Conservation (phyloP, 2,329 filamentous ascomycete species). For the Hypoxylon sp. region DNA sequence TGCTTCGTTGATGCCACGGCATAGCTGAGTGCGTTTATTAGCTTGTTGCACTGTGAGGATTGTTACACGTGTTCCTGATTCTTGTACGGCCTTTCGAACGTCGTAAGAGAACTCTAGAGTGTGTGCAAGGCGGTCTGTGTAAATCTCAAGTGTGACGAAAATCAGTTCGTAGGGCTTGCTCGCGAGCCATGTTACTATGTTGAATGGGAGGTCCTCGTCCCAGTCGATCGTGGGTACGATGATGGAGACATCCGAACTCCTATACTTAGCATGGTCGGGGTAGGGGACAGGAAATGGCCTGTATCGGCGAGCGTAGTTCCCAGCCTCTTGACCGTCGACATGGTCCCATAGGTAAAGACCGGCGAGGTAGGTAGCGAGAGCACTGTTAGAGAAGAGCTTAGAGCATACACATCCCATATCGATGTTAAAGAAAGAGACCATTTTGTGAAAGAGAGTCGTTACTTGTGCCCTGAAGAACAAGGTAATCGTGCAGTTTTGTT, state of each 20-base stretch:
- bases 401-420: neutral
- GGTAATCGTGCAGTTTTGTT: too few relatives aligned
- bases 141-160: slow-evolving; percentile 38
- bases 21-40: slow-evolving; percentile 44
- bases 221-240: slow-evolving; percentile 43
- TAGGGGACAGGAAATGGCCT: slow-evolving; percentile 28
- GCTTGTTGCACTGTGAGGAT: slow-evolving; percentile 28
- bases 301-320: slow-evolving; percentile 18
- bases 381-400: neutral
- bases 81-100: slow-evolving; percentile 5
- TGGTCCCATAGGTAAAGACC: slow-evolving; percentile 29
- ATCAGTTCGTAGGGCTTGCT: slow-evolving; percentile 42
- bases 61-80: slow-evolving; percentile 15
- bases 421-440: neutral
- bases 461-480: too few relatives aligned
- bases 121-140: neutral
- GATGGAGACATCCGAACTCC: slow-evolving; percentile 40
- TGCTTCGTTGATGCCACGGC: slow-evolving; percentile 34
- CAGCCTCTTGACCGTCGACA: slow-evolving; percentile 10
- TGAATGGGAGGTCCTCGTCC: slow-evolving; percentile 30
- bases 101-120: slow-evolving; percentile 11
- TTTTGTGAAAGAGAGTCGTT: too few relatives aligned
- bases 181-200: slow-evolving; percentile 38
- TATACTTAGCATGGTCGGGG: neutral
- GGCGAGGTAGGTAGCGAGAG: neutral